Evolutionary conservation across 495 filamentous ascomycete species (phyloP).

Genomic region (Penicillium lagena): DNA sequence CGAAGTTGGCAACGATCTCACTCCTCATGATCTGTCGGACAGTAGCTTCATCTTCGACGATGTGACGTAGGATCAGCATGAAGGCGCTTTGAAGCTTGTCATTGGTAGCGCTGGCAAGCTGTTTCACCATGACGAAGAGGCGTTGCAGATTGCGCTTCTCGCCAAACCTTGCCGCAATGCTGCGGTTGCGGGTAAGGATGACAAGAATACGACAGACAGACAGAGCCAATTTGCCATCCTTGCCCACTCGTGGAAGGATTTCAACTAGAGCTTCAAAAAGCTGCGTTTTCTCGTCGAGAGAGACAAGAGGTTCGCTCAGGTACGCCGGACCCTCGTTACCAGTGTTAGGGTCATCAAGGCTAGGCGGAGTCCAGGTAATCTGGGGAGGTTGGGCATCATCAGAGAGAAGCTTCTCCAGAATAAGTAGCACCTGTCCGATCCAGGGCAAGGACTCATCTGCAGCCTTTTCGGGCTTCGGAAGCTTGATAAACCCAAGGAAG

Average conservation of each 20-base stretch:
- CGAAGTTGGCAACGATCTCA: conserved; percentile 74
- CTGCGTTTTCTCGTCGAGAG: conserved; percentile 55
- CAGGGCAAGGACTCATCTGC: conserved; percentile 77
- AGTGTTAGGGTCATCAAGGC: conserved; percentile 39
- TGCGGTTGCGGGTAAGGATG: conserved; percentile 74
- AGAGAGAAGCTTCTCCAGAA: conserved; percentile 82
- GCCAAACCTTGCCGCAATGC: conserved; percentile 66
- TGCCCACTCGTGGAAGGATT: conserved; percentile 77
- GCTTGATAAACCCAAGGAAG: conserved; percentile 74
- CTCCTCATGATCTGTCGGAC: conserved; percentile 88
- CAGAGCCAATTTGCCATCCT: conserved; percentile 77
- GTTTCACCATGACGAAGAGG: conserved; percentile 90
- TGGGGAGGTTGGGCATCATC: conserved; percentile 77
- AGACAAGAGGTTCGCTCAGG: conserved; percentile 56
- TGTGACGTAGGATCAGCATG: conserved; percentile 84
- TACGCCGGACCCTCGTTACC: conserved; percentile 47
- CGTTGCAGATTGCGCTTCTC: conserved; percentile 86
- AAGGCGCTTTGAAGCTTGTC: conserved; percentile 72
- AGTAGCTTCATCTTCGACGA: conserved; percentile 88
- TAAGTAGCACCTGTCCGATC: conserved; percentile 84
- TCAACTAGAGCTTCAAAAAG: conserved; percentile 73
- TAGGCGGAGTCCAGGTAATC: conserved; percentile 65
- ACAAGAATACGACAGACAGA: conserved; percentile 82
- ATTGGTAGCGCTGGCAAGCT: conserved; percentile 71
- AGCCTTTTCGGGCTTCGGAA: conserved; percentile 49